These are phyloP conservation scores for Termitomyces sp. DNA, from an alignment of 768 basidiomycete species.

Conservation along the genomic window DNA sequence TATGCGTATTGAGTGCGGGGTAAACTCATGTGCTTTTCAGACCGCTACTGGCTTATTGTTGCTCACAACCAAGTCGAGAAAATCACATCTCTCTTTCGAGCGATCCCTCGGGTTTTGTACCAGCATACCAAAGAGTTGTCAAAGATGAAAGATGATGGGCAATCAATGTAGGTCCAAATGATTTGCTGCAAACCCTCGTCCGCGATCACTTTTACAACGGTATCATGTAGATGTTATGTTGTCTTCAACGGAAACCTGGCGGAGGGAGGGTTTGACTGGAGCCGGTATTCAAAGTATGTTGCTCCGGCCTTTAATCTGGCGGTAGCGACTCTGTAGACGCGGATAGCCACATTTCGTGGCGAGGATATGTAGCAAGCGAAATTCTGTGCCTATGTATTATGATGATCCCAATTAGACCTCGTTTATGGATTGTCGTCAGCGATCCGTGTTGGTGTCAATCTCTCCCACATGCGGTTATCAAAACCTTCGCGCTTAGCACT, in stretches of 20 bases:
- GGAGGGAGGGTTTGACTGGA: background rate
- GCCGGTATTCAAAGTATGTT: conserved; percentile 4
- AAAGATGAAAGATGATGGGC: background rate
- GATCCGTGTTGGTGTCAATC: conserved; percentile 16
- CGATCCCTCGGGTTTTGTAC: background rate
- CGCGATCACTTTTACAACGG: background rate
- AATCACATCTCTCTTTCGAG: background rate
- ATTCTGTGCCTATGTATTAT: conserved; percentile 1
- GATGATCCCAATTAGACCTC: conserved; percentile 7
- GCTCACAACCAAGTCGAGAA: background rate
- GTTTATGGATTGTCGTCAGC: conserved; percentile 10
- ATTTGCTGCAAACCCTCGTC: background rate
- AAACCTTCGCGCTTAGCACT: conserved; percentile 20
- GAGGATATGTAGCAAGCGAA: conserved; percentile 8
- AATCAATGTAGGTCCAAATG: background rate
- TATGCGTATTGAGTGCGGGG: background rate
- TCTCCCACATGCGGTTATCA: conserved; percentile 14
- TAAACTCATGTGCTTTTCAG: background rate
- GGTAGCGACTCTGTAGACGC: background rate
- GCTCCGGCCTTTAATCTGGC: background rate
- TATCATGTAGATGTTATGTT: background rate
- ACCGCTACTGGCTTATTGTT: background rate
- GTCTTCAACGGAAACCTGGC: background rate
- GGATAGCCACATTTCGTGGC: conserved; percentile 1
- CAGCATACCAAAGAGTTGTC: background rate